These are phyloP conservation scores for Populus simonii DNA, from an alignment of 345 rosid species.

Conservation along the genomic window DNA sequence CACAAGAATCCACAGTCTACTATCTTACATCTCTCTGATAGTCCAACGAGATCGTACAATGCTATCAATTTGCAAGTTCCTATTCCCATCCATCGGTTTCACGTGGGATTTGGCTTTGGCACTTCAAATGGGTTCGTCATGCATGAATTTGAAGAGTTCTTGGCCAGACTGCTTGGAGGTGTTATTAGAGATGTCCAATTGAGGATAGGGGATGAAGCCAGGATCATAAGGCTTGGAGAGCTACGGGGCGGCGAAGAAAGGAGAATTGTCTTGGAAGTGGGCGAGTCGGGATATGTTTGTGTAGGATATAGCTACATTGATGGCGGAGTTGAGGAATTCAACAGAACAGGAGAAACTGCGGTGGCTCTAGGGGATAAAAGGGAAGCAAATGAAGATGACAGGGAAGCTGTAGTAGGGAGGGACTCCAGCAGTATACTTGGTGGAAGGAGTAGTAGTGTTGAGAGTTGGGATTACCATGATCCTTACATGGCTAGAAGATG, in stretches of 20 bases:
- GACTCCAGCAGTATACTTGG: slow-evolving; percentile 31
- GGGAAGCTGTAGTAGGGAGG: slow-evolving; percentile 25
- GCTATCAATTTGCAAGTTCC: slow-evolving; percentile 42
- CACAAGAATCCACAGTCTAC: slow-evolving; percentile 64
- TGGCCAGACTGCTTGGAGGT: slow-evolving; percentile 56
- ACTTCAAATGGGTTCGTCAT: slow-evolving; percentile 64
- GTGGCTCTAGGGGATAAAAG: slow-evolving; percentile 44
- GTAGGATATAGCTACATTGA: slow-evolving; percentile 70
- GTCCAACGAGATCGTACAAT: slow-evolving; percentile 56
- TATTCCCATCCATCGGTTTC: slow-evolving; percentile 63
- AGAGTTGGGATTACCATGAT: slow-evolving; percentile 69
- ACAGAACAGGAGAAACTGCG: slow-evolving; percentile 56
- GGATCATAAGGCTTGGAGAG: slow-evolving; percentile 53
- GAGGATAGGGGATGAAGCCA: slow-evolving; percentile 62
- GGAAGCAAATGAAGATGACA: slow-evolving; percentile 28
- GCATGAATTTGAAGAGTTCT: slow-evolving; percentile 76
- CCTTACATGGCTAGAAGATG: slow-evolving; percentile 83
- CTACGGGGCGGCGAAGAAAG: slow-evolving; percentile 67
- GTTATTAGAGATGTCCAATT: slow-evolving; percentile 58
- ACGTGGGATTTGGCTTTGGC: slow-evolving; percentile 73
- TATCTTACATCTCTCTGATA: slow-evolving; percentile 67
- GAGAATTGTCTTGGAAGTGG: slow-evolving; percentile 52
- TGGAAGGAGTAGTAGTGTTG: slow-evolving; percentile 54
- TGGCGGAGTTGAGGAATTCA: slow-evolving; percentile 49
- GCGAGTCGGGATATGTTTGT: slow-evolving; percentile 38